Evolutionary conservation across 2,329 filamentous ascomycete species (phyloP), one percentile per base, ranked within the genome.

Genomic region (Diaporthe australafricana): DNA sequence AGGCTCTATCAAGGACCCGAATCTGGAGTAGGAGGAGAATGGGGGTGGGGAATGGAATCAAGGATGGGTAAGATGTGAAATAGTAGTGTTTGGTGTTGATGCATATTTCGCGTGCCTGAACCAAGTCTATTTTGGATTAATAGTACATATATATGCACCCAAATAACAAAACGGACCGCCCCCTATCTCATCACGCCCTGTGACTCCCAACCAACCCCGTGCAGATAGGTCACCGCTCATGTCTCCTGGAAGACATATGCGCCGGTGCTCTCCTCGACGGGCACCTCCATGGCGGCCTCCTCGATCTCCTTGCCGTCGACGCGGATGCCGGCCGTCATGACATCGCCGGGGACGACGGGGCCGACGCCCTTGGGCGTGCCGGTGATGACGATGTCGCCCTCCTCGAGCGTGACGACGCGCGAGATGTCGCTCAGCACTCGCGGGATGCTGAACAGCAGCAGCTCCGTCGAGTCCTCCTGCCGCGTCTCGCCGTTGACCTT

Each of bases 281-380:
- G 86, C 40, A 98, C 93, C 84, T 97, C 93, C 75, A 98, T 93
- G 79, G 85, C 91, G 42, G 93, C 94, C 85, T 97, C 93, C 80
- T 95, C 91, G 40, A 98, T 83, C 84, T 97, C 94, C 85, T 92
- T 91, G 47, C 95, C 95, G 71, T 88, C 87, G 38, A 98, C 90
- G 80, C 90, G 91, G 76, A 98, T 87, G 5, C 95, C 95, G 32
- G 94, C 95, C 75, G 88, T 92, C 88, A 99, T 94, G 40, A 96
- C 87, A 83, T 99, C 95, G 2, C 96, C 96, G 1, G 93, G 91
- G 73, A 91, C 90, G 1, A 98, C 95, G 25, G 91, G 88, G 1
- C 96, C 96, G 1, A 99, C 96, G 16, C 96, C 96, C 84, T 98
- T 98, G 63, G 96, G 96, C 65, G 96, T 99, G 22, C 96, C 96